phyloP scores from a whole-genome alignment of 345 rosid species.

The Adansonia digitata region DNA sequence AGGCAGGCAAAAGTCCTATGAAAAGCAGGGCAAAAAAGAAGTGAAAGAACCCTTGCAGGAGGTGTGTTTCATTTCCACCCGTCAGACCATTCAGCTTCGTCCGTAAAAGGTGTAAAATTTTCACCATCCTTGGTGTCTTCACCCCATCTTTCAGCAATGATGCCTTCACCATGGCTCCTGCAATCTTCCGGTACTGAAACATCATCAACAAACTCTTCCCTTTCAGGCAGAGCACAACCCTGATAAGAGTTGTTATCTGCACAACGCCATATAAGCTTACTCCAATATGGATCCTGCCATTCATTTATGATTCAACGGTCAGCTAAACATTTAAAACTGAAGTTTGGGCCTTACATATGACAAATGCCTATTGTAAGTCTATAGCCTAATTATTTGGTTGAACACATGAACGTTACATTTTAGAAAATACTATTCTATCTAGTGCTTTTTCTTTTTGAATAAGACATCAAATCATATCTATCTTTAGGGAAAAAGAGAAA shows the following conservation, averaged over 20 bases:
- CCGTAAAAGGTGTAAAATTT: slow-evolving; percentile 29
- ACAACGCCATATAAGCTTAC: slow-evolving; percentile 67
- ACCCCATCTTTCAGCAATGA: slow-evolving; percentile 28
- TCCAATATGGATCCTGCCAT: slow-evolving; percentile 70
- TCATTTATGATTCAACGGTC: not conserved
- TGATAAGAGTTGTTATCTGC: slow-evolving; percentile 62
- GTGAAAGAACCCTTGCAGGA: not conserved
- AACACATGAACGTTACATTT: not conserved
- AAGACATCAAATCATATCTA: not conserved
- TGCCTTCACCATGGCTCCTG: slow-evolving; percentile 23
- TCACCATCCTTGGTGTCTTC: slow-evolving; percentile 23
- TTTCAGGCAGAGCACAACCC: slow-evolving; percentile 76
- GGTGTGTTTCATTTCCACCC: slow-evolving; percentile 45
- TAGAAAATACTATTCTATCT: too few relatives aligned
- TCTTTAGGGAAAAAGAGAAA: too few relatives aligned
- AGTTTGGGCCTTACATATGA: not conserved
- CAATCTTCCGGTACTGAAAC: slow-evolving; percentile 17
- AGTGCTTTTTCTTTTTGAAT: not conserved
- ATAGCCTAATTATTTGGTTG: not conserved
- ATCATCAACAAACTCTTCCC: slow-evolving; percentile 26
- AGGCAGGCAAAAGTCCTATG: not conserved
- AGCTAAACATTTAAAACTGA: not conserved
- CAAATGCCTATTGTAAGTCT: not conserved
- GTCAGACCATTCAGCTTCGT: slow-evolving; percentile 71
- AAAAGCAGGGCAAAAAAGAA: not conserved